Percentiles rank a stretch among this genome's conserved stretches.
Evolutionary conservation across 306 rosid genomes (phyloP).

Genomic region (Notholithocarpus densiflorus): DNA sequence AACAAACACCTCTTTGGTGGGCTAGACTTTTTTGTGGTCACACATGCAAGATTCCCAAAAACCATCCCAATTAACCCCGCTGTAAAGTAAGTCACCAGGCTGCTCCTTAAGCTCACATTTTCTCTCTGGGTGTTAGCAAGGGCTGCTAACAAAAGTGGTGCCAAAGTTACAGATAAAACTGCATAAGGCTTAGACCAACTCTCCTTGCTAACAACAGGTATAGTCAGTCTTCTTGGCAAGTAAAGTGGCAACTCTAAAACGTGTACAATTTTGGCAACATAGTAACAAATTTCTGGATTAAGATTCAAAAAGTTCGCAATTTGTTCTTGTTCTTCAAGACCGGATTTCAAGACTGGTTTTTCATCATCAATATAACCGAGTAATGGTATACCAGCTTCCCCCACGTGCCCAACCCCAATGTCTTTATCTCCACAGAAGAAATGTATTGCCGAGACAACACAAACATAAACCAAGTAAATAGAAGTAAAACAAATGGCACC

Average conservation of each 20-base stretch:
- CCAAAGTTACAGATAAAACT: conserved; percentile 58
- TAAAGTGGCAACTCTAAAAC: conserved; percentile 60
- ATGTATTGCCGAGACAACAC: conserved; percentile 54
- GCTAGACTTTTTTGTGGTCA: conserved; percentile 39
- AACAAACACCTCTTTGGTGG: conserved; percentile 63
- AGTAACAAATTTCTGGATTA: conserved; percentile 2
- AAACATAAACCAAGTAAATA: conserved; percentile 62
- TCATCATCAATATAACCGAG: conserved; percentile 43
- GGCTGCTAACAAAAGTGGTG: conserved; percentile 56
- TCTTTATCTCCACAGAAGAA: conserved; percentile 22
- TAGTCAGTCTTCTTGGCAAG: conserved; percentile 75
- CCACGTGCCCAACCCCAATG: not conserved
- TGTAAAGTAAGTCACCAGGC: conserved; percentile 26
- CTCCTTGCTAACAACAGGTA: conserved; percentile 67
- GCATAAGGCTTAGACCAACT: conserved; percentile 74
- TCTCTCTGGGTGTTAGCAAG: conserved; percentile 41
- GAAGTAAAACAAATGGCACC: conserved; percentile 56
- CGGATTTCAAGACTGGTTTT: conserved; percentile 16
- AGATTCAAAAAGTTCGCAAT: not conserved
- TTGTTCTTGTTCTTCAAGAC: conserved; percentile 12
- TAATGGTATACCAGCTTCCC: conserved; percentile 34
- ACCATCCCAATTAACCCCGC: conserved; percentile 48
- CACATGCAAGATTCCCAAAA: conserved; percentile 47
- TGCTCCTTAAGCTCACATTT: conserved; percentile 16
- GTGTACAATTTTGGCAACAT: conserved; percentile 9